A percentile compares a stretch with the other conserved stretches of the same genome.
These are phyloP conservation scores for Xerophyta viscosa DNA, from an alignment of 106 monocot genomes.

Conservation along the genomic window DNA sequence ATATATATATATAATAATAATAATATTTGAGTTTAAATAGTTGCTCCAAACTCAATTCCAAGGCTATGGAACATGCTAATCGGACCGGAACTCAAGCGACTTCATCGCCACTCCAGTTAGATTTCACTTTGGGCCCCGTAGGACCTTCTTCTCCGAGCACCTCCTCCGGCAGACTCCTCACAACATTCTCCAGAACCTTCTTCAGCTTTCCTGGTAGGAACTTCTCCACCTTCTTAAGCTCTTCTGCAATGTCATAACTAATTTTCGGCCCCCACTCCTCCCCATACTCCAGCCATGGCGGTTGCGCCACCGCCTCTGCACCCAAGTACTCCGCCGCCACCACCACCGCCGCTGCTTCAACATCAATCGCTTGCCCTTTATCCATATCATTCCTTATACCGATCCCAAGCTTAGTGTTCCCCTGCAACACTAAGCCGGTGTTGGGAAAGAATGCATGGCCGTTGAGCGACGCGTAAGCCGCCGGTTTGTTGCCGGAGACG, in stretches of 20 bases:
- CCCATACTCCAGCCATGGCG: conserved; percentile 61
- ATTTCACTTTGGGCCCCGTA: conserved; percentile 65
- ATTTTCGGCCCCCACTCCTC: conserved; percentile 78
- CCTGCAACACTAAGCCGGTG: conserved; percentile 58
- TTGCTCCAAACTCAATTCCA: no score
- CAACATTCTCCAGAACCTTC: conserved; percentile 28
- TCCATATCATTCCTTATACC: conserved; percentile 65
- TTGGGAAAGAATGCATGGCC: conserved; percentile 66
- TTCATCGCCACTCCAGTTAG: conserved; percentile 53
- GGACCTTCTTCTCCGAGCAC: conserved; percentile 66
- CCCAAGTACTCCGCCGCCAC: conserved; percentile 46
- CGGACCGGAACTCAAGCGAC: no score
- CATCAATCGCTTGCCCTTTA: conserved; percentile 43
- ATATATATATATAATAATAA: no score
- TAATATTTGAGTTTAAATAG: no score
- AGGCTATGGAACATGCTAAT: no score
- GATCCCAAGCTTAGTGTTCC: conserved; percentile 20
- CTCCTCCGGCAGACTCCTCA: conserved; percentile 43
- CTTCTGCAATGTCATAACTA: conserved; percentile 31
- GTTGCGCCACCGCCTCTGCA: conserved; percentile 11
- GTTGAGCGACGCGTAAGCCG: conserved; percentile 45
- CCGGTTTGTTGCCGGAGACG: conserved; percentile 28
- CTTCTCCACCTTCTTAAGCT: conserved; percentile 35
- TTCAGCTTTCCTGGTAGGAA: conserved; percentile 44
- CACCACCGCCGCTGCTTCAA: conserved; percentile 22